Evolutionary conservation across 345 rosid species (phyloP), one percentile per base, ranked within the genome.

Genomic region (Erysimum cheiranthoides): DNA sequence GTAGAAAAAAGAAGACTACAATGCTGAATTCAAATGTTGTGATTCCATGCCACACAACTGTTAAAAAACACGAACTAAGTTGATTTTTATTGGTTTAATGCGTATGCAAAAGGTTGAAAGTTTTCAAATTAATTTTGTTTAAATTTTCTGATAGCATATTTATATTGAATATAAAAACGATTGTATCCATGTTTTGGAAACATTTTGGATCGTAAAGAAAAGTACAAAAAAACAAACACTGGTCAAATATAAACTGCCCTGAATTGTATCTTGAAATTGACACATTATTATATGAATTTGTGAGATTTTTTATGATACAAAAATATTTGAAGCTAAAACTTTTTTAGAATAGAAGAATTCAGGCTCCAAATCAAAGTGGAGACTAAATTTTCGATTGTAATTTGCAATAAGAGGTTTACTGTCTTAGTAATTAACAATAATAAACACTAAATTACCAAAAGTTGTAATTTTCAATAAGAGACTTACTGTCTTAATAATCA

Each of bases 21-120:
- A 64, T 53, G 63, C 40, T 53, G 17, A 53, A 53, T 62, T 51
- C 70, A 73, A 13, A 72, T 50, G n/a, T n/a, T 61, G 52, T 50
- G 32, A 38, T 50, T 50, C 8, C 76, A 72, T 72, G 76, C 69
- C 30, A 72, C 11, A 51, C 16, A 7, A 30, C 53, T 18, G 14
- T 40, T 13, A 12, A 18, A 30, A 21, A 73, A 8, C 7, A 63
- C 62, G 3, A 17, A 3, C 11, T 64, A 42, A 5, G n/a, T 40
- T 73, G 3, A 28, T 49, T 49, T n/a, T 17, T 16, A 7, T 70
- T 39, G 18, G 9, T 25, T 21, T 9, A 57, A 21, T n/a, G 14
- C 66, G 27, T 58, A 2, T 32, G 13, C 16, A 45, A 57, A 3
- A 31, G 18, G 73, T 57, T 57, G 4, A 40, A 16, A 68, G 6